A percentile compares a stretch with the other conserved stretches of the same genome.
These are phyloP conservation scores for Heracleum sosnowskyi DNA, from an alignment of 129 eudicot genomes.

Conservation along the genomic window DNA sequence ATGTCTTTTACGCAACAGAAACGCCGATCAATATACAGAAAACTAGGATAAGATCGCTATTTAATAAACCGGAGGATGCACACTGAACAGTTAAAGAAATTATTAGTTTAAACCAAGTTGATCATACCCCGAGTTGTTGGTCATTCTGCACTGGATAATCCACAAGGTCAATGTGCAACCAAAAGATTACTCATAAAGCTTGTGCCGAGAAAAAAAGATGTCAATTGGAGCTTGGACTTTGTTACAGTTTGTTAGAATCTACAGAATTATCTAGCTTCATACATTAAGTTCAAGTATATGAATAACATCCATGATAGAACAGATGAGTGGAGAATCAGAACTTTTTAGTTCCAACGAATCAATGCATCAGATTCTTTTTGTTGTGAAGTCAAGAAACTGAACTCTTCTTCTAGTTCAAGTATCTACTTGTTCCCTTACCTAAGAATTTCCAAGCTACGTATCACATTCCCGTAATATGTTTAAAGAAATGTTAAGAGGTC, in stretches of 20 bases:
- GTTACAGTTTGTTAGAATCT: neutral
- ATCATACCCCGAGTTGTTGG: no score
- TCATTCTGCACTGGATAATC: neutral
- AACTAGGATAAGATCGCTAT: neutral
- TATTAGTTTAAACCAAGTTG: no score
- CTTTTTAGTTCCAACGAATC: neutral
- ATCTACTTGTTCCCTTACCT: neutral
- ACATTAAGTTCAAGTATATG: neutral
- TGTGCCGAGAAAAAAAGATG: neutral
- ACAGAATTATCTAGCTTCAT: neutral
- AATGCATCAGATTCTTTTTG: neutral
- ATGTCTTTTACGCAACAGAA: neutral
- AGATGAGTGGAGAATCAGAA: constrained; percentile 1
- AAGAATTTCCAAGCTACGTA: neutral
- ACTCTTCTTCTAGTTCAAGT: neutral
- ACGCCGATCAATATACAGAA: no score
- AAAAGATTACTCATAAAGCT: neutral
- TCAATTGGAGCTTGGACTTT: neutral
- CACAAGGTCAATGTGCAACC: neutral
- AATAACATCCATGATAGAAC: neutral
- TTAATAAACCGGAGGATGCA: neutral
- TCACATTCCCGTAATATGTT: neutral
- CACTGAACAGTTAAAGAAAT: neutral
- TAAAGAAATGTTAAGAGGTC: no score
- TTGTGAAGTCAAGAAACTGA: neutral